Evolutionary conservation across 495 filamentous ascomycete genomes (phyloP).

Genomic region (Lineolata rhizophorae): DNA sequence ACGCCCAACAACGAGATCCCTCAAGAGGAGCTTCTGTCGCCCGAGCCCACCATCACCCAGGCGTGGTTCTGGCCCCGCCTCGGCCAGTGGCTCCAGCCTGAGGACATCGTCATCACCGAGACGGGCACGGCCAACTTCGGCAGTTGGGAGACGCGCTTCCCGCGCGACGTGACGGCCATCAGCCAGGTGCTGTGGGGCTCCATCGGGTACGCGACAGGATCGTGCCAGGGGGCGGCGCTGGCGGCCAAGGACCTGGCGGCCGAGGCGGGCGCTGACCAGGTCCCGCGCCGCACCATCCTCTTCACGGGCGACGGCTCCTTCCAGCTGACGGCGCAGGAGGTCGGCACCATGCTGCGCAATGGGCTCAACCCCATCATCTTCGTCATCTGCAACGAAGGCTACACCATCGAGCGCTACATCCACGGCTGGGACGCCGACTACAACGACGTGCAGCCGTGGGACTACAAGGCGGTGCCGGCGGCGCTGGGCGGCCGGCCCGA

Average conservation of each 20-base stretch:
- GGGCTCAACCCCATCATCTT: conserved; percentile 57
- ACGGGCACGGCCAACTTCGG: conserved; percentile 84
- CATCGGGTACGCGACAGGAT: conserved; percentile 30
- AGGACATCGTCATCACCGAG: conserved; percentile 70
- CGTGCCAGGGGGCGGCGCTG: conserved; percentile 23
- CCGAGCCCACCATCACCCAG: conserved; percentile 45
- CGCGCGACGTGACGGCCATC: conserved; percentile 47
- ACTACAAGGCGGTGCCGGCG: conserved; percentile 34
- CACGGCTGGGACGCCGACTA: conserved; percentile 24
- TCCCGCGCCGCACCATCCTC: conserved; percentile 29
- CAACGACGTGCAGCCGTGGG: conserved; percentile 28
- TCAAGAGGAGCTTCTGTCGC: conserved; percentile 24
- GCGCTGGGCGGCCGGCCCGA: conserved; percentile 42
- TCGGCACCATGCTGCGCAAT: conserved; percentile 69
- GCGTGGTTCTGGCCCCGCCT: conserved; percentile 71
- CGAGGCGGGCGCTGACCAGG: conserved; percentile 4
- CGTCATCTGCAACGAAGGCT: conserved; percentile 28
- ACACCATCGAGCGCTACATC: conserved; percentile 29
- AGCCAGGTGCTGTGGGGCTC: conserved; percentile 79
- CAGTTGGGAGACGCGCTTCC: conserved; percentile 73
- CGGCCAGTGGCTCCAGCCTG: conserved; percentile 50
- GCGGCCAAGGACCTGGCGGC: conserved; percentile 19
- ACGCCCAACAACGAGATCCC: conserved; percentile 34
- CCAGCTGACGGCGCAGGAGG: conserved; percentile 66
- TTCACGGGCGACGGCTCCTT: conserved; percentile 79